Base-by-base conservation (phyloP, 805 yeast species). In the Myxozyma melibiosi region DNA sequence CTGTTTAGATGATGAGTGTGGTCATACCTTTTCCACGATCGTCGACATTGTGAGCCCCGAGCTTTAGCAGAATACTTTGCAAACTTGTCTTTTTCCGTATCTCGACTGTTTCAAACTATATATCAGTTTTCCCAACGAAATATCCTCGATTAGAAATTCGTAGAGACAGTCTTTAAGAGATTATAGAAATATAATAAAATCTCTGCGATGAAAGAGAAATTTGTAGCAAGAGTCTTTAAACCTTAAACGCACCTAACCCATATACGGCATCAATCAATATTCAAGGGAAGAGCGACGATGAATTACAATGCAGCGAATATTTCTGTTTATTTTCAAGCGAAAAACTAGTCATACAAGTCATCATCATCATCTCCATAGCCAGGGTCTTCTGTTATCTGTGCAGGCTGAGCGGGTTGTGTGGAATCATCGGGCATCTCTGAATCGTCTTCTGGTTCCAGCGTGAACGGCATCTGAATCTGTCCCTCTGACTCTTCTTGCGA, bases 11-110 rank as follows among this genome's bases (percentile, higher is more conserved):
- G 24, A 16, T 16, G 20, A 11, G 14, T 35, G n/a, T 24, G 9
- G 27, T n/a, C 68, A 58, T 62, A 74, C 73, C 66, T 75, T 80
- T 53, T 84, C 88, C 51, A 84, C 87, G 4, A 86, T 83, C 9
- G 88, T 84, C 63, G 84, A 77, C 87, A 84, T 84, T 47, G 56
- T 74, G 56, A 16, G 9, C n/a, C 13, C 14, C 28, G 41, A 37
- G 22, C n/a, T 39, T 39, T n/a, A n/a, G n/a, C n/a, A n/a, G n/a
- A n/a, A n/a, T n/a, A n/a, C n/a, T n/a, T n/a, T n/a, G n/a, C n/a
- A n/a, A n/a, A n/a, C n/a, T n/a, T n/a, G n/a, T n/a, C n/a, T n/a
- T n/a, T n/a, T n/a, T n/a, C n/a, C n/a, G n/a, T n/a, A n/a, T n/a
- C n/a, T n/a, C n/a, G n/a, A n/a, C n/a, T n/a, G n/a, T n/a, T n/a